Evolutionary conservation across 495 filamentous ascomycete genomes (phyloP), one percentile per base, ranked within the genome.

Genomic region (Cudoniella acicularis): DNA sequence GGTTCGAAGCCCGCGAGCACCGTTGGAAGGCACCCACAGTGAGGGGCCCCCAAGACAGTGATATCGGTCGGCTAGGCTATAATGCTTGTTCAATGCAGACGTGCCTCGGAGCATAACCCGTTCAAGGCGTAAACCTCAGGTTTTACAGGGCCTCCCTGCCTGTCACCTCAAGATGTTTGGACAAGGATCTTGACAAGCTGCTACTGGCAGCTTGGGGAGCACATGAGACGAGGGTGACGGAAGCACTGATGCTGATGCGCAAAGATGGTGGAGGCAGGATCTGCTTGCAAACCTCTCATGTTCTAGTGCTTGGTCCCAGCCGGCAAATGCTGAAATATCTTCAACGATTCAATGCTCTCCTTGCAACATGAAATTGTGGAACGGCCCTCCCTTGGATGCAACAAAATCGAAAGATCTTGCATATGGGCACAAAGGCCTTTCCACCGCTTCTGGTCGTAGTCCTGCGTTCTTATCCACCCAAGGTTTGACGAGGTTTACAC

Each of bases 141-240:
- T 62, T 55, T 49, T 54, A 43, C 47, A 51, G 54, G 64, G 54
- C 25, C 17, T 17, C 60, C 64, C 23, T 62, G 57, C 54, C 30
- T 63, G 64, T 62, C 63, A 62, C 45, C 52, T 62, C 47, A 40
- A 60, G 63, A 57, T 62, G 63, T 62, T 66, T 62, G 45, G 49
- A 48, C 64, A 51, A 56, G 64, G 60, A 61, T 67, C 51, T 59
- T 59, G 51, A 64, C 61, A 48, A 30, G 49, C 56, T 58, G 53
- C 60, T 22, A 60, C 43, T 46, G 18, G 18, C 43, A 46, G 18
- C 43, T n/a, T 9, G 43, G 57, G 60, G 63, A 55, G 43, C 45
- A 66, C 49, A 58, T 62, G 61, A 67, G 61, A 67, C 64, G 64
- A 67, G 57, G 56, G 60, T 58, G 50, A 63, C 57, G 60, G 60